Conservation (phyloP, 2,329 filamentous ascomycete species). For the Colletotrichum paranaense region DNA sequence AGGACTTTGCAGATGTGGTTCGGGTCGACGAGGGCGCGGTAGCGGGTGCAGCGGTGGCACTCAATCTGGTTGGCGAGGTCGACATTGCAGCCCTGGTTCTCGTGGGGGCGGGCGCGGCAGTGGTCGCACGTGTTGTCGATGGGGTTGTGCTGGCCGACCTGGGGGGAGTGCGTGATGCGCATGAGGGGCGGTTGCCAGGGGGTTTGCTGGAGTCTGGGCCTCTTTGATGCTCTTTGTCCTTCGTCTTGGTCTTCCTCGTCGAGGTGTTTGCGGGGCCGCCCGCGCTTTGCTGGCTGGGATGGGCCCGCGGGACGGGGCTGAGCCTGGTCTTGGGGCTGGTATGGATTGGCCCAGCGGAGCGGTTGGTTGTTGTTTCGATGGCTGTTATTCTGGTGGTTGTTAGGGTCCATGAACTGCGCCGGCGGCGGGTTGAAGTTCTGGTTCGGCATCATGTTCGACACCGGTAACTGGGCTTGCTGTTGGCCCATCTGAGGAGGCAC, state of each 20-base stretch:
- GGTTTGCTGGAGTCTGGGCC: not conserved
- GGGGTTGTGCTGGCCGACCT: not conserved
- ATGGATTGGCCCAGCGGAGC: not conserved
- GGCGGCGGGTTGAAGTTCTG: not conserved
- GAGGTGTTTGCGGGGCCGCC: no score
- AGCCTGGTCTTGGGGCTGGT: not conserved
- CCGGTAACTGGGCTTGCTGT: not conserved
- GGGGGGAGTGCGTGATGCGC: not conserved
- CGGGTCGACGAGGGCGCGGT: slow-evolving; percentile 26
- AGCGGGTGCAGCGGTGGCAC: slow-evolving; percentile 29
- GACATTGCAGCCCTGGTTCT: slow-evolving; percentile 19
- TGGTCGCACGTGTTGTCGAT: slow-evolving; percentile 12
- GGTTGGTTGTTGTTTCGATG: not conserved
- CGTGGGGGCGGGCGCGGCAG: slow-evolving; percentile 11
- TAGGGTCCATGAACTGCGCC: not conserved
- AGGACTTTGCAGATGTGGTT: slow-evolving; percentile 25
- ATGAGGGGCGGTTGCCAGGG: not conserved
- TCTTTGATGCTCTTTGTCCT: not conserved
- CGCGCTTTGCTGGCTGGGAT: no score
- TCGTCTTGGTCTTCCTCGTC: not conserved
- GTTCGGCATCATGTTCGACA: not conserved
- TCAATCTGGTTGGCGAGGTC: slow-evolving; percentile 30
- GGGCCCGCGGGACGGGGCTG: not conserved
- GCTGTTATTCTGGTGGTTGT: not conserved
- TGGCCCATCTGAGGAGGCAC: not conserved